Evolutionary conservation across 306 rosid genomes (phyloP).

Genomic region (Mimosa bimucronata): DNA sequence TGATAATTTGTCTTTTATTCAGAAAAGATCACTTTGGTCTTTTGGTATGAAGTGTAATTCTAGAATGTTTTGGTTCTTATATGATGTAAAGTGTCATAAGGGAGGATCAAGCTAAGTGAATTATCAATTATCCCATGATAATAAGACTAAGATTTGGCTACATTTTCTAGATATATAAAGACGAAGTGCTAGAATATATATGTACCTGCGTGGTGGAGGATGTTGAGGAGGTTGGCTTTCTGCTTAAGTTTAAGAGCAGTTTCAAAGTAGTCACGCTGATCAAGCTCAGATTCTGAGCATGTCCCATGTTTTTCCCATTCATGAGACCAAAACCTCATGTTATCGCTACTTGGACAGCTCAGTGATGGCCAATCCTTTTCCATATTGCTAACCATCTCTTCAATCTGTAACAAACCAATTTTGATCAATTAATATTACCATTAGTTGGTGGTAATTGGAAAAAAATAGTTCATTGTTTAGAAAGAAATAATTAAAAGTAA

Average conservation of each 20-base stretch:
- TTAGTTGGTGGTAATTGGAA: not conserved
- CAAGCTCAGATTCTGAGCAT: slow-evolving; percentile 70
- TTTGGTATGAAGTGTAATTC: too few relatives aligned
- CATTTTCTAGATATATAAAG: not conserved
- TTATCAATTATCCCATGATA: too few relatives aligned
- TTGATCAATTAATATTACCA: not conserved
- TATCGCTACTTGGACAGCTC: slow-evolving; percentile 88
- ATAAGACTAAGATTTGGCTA: too few relatives aligned
- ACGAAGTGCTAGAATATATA: not conserved
- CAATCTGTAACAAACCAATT: slow-evolving; percentile 40
- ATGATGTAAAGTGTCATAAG: too few relatives aligned
- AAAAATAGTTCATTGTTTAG: not conserved
- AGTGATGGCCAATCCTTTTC: slow-evolving; percentile 79
- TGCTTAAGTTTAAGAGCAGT: slow-evolving; percentile 67
- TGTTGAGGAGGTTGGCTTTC: slow-evolving; percentile 60
- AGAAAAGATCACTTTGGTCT: too few relatives aligned
- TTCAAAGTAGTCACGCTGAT: slow-evolving; percentile 69
- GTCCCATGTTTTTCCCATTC: slow-evolving; percentile 96
- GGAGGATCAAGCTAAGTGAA: too few relatives aligned
- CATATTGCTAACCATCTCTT: slow-evolving; percentile 56
- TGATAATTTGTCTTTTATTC: too few relatives aligned
- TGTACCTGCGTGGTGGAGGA: slow-evolving; percentile 61
- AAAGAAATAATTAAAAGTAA: not conserved
- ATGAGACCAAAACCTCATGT: slow-evolving; percentile 80
- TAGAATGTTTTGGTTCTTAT: too few relatives aligned